A percentile compares a stretch with the other conserved stretches of the same genome.
Conservation (phyloP, 345 rosid genomes). For the Salix koriyanagi region DNA sequence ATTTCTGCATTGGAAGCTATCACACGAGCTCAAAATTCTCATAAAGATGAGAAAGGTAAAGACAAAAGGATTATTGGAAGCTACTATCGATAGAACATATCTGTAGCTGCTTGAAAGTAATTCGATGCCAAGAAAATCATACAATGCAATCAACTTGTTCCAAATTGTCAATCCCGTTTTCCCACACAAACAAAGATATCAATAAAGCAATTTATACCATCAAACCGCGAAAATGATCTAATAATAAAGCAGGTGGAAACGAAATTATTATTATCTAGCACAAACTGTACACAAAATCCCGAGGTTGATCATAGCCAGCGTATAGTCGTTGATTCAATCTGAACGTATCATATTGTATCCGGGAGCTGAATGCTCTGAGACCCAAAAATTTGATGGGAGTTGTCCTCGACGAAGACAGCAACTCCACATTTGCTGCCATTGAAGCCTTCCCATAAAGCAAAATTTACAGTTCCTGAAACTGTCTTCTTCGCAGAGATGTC, state of each 20-base stretch:
- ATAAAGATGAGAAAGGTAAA: no score
- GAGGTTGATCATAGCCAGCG: constrained; percentile 2
- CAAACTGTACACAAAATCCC: constrained; percentile 26
- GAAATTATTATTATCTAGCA: constrained; percentile 8
- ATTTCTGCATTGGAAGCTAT: no score
- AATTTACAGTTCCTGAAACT: constrained; percentile 59
- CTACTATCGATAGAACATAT: not conserved
- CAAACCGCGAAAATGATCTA: not conserved
- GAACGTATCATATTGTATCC: constrained; percentile 39
- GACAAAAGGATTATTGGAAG: not conserved
- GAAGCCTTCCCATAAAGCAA: constrained; percentile 74
- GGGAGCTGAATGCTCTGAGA: constrained; percentile 64
- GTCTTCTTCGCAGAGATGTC: constrained; percentile 55
- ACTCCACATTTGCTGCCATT: constrained; percentile 59
- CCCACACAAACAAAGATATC: not conserved
- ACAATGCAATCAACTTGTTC: not conserved
- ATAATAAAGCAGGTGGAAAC: no score
- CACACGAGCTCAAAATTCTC: no score
- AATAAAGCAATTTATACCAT: not conserved
- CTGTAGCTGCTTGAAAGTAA: not conserved
- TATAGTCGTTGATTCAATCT: not conserved
- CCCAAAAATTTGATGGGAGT: constrained; percentile 61
- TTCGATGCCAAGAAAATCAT: not conserved
- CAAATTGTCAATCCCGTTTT: not conserved
- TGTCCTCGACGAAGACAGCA: constrained; percentile 62